Evolutionary conservation across 768 basidiomycete genomes (phyloP).

Genomic region (Leccinum obscurum): DNA sequence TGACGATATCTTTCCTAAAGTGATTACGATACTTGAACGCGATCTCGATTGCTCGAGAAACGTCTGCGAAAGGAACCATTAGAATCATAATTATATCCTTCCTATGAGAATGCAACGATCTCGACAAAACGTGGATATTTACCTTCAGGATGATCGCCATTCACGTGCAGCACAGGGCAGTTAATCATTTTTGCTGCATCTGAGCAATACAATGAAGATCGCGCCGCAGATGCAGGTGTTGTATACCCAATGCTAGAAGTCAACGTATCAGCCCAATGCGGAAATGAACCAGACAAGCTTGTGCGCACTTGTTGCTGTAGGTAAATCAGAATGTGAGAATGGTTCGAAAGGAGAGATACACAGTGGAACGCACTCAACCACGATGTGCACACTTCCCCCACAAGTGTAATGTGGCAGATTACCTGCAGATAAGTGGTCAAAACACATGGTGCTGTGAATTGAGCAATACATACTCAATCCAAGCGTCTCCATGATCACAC

Average conservation of each 20-base stretch:
- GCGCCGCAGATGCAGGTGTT: constrained; percentile 79
- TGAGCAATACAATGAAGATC: constrained; percentile 86
- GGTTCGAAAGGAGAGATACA: neutral
- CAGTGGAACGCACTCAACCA: neutral
- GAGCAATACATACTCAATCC: constrained; percentile 63
- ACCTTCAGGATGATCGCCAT: constrained; percentile 90
- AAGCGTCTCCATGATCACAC: constrained; percentile 84
- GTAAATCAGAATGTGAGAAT: neutral
- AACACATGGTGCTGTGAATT: neutral
- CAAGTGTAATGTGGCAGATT: constrained; percentile 90
- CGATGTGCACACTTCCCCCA: constrained; percentile 71
- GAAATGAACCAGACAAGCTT: neutral
- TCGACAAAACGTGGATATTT: neutral
- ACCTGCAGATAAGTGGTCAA: constrained; percentile 41
- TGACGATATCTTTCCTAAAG: constrained; percentile 89
- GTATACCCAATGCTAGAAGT: constrained; percentile 84
- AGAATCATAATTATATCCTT: neutral
- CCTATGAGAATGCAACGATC: neutral
- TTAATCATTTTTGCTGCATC: constrained; percentile 90
- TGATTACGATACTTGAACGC: constrained; percentile 85
- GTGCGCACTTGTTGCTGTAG: neutral
- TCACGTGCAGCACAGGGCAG: constrained; percentile 86
- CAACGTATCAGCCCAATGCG: constrained; percentile 2
- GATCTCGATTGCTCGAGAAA: constrained; percentile 80
- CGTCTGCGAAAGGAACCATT: constrained; percentile 49